Evolutionary conservation across 352 stramenopile genomes (phyloP).

Genomic region (Phytophthora pseudosyringae): DNA sequence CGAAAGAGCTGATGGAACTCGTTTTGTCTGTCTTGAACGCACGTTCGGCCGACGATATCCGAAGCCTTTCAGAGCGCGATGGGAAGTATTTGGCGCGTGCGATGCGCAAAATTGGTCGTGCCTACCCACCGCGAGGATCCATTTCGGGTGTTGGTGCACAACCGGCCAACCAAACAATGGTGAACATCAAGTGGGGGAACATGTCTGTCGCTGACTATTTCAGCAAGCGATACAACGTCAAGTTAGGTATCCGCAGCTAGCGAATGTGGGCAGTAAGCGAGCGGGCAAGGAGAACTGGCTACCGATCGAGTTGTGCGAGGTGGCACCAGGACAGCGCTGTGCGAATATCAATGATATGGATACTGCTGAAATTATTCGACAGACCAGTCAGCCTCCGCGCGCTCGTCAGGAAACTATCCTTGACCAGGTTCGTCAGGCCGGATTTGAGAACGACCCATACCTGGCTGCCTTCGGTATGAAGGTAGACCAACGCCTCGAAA

Average conservation of each 20-base stretch:
- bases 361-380: conserved; percentile 82
- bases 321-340: conserved; percentile 69
- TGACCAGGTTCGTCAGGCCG: conserved; percentile 55
- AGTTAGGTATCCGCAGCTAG: conserved; percentile 64
- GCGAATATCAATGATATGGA: conserved; percentile 79
- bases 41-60: conserved; percentile 34
- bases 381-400: conserved; percentile 52
- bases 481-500: conserved; percentile 56
- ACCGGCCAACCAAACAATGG: conserved; percentile 46
- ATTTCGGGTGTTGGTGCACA: conserved; percentile 61
- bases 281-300: conserved; percentile 58
- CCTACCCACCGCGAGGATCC: conserved; percentile 61
- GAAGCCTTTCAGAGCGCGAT: conserved; percentile 42
- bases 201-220: conserved; percentile 70
- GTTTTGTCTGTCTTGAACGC: conserved; percentile 44
- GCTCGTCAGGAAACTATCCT: conserved; percentile 55
- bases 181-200: conserved; percentile 56
- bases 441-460: conserved; percentile 75
- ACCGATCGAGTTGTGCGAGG: conserved; percentile 81
- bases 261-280: conserved; percentile 70
- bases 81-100: conserved; percentile 37
- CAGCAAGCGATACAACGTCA: conserved; percentile 47
- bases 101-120: conserved; percentile 53
- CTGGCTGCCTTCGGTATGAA: conserved; percentile 62
- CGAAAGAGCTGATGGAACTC: conserved; percentile 56